phyloP scores from a whole-genome alignment of 2,329 filamentous ascomycete species.

The Elsinoe fawcettii region DNA sequence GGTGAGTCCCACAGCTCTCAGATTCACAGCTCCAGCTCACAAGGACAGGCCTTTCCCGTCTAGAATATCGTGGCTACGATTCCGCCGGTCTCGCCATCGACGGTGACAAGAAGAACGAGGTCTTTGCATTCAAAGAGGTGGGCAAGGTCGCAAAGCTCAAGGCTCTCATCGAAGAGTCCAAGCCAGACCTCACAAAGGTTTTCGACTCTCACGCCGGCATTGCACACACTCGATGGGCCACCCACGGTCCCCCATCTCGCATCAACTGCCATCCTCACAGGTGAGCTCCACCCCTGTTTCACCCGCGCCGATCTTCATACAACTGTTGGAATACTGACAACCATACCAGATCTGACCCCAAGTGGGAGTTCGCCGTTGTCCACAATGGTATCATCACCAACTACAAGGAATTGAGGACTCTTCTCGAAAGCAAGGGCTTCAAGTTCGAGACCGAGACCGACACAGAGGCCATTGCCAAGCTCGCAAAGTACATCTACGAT shows the following conservation, averaged over 20 bases:
- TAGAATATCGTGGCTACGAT: constrained; percentile 98
- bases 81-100: constrained; percentile 93
- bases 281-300: constrained; percentile 44
- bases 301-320: constrained; percentile 18
- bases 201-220: constrained; percentile 98
- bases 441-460: constrained; percentile 99
- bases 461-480: constrained; percentile 98
- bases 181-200: constrained; percentile 80
- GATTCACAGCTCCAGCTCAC: constrained; percentile 22
- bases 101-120: constrained; percentile 98
- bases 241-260: constrained; percentile 88
- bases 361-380: constrained; percentile 93
- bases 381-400: constrained; percentile 99
- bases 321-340: constrained; percentile 5
- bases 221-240: constrained; percentile 98
- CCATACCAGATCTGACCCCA: constrained; percentile 68
- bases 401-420: constrained; percentile 97
- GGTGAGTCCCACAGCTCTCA: constrained; percentile 49
- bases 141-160: constrained; percentile 97
- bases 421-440: constrained; percentile 91
- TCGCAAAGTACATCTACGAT: constrained; percentile 96
- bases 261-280: constrained; percentile 97
- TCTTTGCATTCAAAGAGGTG: constrained; percentile 96
- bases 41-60: constrained; percentile 70
- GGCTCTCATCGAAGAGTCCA: constrained; percentile 76